Evolutionary conservation across 257 asterid species (phyloP).

Genomic region (Catharanthus roseus): DNA sequence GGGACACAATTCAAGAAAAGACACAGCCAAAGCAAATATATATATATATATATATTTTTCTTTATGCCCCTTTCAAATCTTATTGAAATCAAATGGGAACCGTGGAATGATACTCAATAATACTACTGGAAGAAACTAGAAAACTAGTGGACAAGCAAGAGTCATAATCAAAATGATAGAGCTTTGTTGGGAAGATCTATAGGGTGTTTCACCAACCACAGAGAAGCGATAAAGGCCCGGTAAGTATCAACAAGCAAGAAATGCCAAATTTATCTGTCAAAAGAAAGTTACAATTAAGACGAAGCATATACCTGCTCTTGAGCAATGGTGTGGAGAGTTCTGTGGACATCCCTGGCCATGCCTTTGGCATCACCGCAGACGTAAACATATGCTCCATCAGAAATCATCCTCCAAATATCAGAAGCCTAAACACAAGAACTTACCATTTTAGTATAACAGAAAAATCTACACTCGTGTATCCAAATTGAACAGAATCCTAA

Average conservation of each 20-base stretch:
- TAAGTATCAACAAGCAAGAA: background rate
- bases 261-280: background rate
- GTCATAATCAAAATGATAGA: slow-evolving; percentile 5
- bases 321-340: slow-evolving; percentile 81
- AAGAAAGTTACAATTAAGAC: background rate
- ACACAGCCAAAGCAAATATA: background rate
- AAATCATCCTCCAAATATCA: slow-evolving; percentile 77
- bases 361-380: slow-evolving; percentile 99
- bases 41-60: background rate
- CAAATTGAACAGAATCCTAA: background rate
- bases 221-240: slow-evolving; percentile 5
- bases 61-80: background rate
- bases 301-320: slow-evolving; percentile 79
- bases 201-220: slow-evolving; percentile 17
- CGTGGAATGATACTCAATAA: background rate
- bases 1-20: too few species aligned
- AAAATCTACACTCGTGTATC: too few species aligned
- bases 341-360: slow-evolving; percentile 99
- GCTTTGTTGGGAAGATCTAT: slow-evolving; percentile 11
- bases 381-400: slow-evolving; percentile 76
- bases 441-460: background rate
- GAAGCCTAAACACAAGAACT: slow-evolving; percentile 45
- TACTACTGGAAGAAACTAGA: background rate
- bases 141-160: slow-evolving; percentile 11
- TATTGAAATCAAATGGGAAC: background rate